Percentiles rank a stretch among this genome's conserved stretches.
Conservation (phyloP, 1,284 basidiomycete genomes). For the Phlebopus sp. region DNA sequence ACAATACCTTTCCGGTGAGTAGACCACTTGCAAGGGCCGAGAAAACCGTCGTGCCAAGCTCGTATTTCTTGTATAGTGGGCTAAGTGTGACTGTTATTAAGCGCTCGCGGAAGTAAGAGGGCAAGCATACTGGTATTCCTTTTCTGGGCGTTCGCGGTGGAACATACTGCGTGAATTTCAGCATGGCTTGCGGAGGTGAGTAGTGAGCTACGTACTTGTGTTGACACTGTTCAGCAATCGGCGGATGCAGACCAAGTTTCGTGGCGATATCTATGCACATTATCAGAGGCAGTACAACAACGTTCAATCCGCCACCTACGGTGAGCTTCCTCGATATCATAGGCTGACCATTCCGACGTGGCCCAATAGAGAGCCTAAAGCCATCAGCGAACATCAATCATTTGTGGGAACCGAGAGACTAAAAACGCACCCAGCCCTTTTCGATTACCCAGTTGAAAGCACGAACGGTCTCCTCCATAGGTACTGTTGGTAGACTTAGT, state of each 20-base stretch:
- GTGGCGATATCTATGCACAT: slow-evolving; percentile 42
- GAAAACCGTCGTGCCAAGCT: slow-evolving; percentile 49
- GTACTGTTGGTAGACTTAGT: slow-evolving; percentile 16
- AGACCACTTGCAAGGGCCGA: slow-evolving; percentile 53
- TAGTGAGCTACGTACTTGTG: slow-evolving; percentile 29
- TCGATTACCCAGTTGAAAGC: slow-evolving; percentile 40
- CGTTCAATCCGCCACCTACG: slow-evolving; percentile 24
- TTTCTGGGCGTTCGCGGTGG: slow-evolving; percentile 52
- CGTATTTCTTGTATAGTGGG: slow-evolving; percentile 36
- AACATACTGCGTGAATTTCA: slow-evolving; percentile 31
- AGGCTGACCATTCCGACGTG: slow-evolving; percentile 57
- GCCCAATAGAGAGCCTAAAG: slow-evolving; percentile 43
- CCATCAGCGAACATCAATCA: neutral
- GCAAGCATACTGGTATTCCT: slow-evolving; percentile 40
- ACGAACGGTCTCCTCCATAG: slow-evolving; percentile 45
- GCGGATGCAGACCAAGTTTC: slow-evolving; percentile 50
- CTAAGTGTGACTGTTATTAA: slow-evolving; percentile 16
- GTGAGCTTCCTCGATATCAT: slow-evolving; percentile 48
- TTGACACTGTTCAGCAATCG: slow-evolving; percentile 58
- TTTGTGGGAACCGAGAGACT: too few species aligned
- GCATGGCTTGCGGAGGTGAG: neutral
- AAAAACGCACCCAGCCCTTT: slow-evolving; percentile 31
- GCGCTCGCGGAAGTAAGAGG: neutral
- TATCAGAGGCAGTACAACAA: slow-evolving; percentile 1
- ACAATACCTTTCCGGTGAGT: slow-evolving; percentile 45